Conservation (phyloP, 2,329 filamentous ascomycete species). For the Capronia americana region DNA sequence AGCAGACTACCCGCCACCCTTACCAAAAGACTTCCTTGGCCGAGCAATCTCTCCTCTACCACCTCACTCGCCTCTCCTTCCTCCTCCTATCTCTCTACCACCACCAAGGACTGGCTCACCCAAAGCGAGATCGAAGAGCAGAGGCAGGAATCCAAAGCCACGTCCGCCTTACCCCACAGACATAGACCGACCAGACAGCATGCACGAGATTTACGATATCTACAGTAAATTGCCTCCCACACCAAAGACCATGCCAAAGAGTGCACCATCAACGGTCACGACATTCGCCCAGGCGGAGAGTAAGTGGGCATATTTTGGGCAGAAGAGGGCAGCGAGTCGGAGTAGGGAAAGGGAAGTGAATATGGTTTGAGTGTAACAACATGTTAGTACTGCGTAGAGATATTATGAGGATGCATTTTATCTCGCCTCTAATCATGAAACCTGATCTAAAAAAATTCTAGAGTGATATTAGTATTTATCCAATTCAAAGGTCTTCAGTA, state of each 20-base stretch:
- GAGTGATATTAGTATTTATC: neutral
- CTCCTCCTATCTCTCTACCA: neutral
- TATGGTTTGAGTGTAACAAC: neutral
- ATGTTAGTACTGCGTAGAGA: neutral
- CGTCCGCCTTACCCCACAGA: neutral
- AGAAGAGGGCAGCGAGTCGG: slow-evolving; percentile 17
- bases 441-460: neutral
- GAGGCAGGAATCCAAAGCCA: neutral
- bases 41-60: slow-evolving; percentile 1
- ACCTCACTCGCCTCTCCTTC: slow-evolving; percentile 20
- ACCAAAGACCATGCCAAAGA: slow-evolving; percentile 8
- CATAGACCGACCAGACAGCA: slow-evolving; percentile 20
- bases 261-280: slow-evolving; percentile 17
- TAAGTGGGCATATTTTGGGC: slow-evolving; percentile 30
- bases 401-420: neutral
- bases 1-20: slow-evolving; percentile 21
- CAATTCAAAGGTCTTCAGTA: neutral
- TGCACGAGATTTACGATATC: slow-evolving; percentile 31
- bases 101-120: neutral
- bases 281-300: slow-evolving; percentile 30
- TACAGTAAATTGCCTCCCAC: slow-evolving; percentile 22
- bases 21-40: neutral
- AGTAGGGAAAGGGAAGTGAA: neutral
- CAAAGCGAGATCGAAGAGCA: neutral
- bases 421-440: neutral